Conservation (phyloP, 306 rosid genomes). For the Acmispon strigosus region DNA sequence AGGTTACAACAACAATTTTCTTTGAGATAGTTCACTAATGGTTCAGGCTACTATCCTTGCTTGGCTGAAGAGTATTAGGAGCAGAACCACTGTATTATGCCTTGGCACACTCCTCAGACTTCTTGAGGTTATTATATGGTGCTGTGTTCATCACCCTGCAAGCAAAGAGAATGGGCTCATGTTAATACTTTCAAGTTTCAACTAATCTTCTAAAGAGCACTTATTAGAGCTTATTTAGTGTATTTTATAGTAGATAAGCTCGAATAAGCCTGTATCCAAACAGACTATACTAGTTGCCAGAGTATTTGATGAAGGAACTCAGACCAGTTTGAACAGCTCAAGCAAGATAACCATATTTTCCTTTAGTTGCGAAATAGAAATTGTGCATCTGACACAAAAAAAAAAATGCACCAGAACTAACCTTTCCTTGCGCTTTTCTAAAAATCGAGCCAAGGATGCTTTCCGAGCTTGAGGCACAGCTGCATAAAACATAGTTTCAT, state of each 20-base stretch:
- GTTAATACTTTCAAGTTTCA: slow-evolving; percentile 7
- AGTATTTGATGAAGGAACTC: background rate
- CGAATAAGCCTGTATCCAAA: too few species aligned
- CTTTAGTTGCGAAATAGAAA: background rate
- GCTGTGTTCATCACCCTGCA: slow-evolving; percentile 75
- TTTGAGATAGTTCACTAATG: slow-evolving; percentile 18
- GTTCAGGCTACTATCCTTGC: slow-evolving; percentile 18
- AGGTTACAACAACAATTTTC: slow-evolving; percentile 28
- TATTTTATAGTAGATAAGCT: too few species aligned
- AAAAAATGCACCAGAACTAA: slow-evolving; percentile 5
- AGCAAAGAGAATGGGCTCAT: background rate
- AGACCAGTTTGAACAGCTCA: background rate
- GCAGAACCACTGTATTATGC: slow-evolving; percentile 48
- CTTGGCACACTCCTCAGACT: slow-evolving; percentile 34
- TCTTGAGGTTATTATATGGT: slow-evolving; percentile 62
- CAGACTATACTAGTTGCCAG: background rate
- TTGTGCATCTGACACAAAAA: background rate
- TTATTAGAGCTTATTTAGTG: too few species aligned
- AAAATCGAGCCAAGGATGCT: slow-evolving; percentile 87
- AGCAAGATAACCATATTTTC: background rate
- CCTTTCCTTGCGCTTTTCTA: slow-evolving; percentile 96
- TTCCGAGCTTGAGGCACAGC: slow-evolving; percentile 90
- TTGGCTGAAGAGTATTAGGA: slow-evolving; percentile 6
- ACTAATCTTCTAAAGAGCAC: too few species aligned
- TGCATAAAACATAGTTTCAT: slow-evolving; percentile 17